Evolutionary conservation across 352 stramenopile genomes (phyloP).

Genomic region (Globisporangium megalacanthum): DNA sequence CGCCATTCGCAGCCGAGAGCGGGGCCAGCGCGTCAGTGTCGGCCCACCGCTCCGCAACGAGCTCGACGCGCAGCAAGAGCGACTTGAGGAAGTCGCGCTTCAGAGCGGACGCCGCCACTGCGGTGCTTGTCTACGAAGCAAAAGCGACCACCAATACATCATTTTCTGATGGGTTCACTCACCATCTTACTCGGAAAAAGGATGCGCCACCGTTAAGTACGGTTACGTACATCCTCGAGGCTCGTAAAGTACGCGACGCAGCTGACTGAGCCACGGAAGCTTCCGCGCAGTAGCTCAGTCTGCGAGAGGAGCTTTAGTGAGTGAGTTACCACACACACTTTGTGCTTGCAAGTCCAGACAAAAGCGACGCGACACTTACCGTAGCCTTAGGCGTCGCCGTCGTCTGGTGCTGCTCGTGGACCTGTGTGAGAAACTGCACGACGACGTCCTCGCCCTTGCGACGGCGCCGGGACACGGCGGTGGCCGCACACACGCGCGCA

Average conservation of each 20-base stretch:
- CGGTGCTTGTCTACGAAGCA: neutral
- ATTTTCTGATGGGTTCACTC: neutral
- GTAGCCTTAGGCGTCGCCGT: neutral
- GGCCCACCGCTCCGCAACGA: constrained; percentile 32
- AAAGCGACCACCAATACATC: neutral
- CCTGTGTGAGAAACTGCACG: constrained; percentile 32
- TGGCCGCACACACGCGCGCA: constrained; percentile 27
- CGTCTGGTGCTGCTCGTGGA: neutral
- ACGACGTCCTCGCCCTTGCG: constrained; percentile 3
- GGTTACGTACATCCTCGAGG: constrained; percentile 8
- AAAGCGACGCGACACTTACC: neutral
- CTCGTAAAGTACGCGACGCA: constrained; percentile 49
- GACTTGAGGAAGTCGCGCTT: constrained; percentile 72
- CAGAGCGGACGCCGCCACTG: constrained; percentile 40
- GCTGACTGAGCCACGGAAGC: constrained; percentile 39
- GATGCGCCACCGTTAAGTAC: neutral
- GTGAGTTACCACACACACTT: neutral
- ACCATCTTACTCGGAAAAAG: neutral
- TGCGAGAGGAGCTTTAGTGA: neutral
- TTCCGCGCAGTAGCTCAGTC: constrained; percentile 23
- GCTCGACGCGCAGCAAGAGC: constrained; percentile 42
- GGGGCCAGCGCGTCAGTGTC: constrained; percentile 1
- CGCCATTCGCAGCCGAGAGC: constrained; percentile 21
- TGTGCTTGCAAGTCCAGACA: neutral
- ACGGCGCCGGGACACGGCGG: constrained; percentile 25